Evolutionary conservation across 305 asterid species (phyloP).

Genomic region (Ajuga reptans): DNA sequence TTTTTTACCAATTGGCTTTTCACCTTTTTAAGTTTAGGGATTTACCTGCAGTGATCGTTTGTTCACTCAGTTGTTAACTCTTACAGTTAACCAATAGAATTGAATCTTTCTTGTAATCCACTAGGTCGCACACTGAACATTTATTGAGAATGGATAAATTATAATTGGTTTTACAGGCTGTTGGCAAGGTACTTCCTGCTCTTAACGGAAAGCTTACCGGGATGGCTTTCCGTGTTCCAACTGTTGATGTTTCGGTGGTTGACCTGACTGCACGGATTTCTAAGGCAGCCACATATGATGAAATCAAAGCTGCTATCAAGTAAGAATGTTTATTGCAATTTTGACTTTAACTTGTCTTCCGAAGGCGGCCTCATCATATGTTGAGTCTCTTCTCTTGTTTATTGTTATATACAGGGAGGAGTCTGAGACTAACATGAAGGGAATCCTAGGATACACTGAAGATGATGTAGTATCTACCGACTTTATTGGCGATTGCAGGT

Average conservation of each 20-base stretch:
- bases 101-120: not conserved
- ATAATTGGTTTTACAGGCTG: slow-evolving; percentile 30
- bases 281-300: slow-evolving; percentile 48
- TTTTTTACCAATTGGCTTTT: not conserved
- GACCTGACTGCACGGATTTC: slow-evolving; percentile 47
- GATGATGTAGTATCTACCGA: slow-evolving; percentile 84
- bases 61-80: not conserved
- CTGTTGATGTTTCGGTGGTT: slow-evolving; percentile 48
- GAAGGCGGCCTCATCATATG: not conserved
- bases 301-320: slow-evolving; percentile 51
- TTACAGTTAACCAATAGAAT: not conserved
- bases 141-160: not conserved
- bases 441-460: slow-evolving; percentile 77
- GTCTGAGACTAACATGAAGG: slow-evolving; percentile 61
- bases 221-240: slow-evolving; percentile 58
- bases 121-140: not conserved
- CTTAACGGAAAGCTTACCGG: slow-evolving; percentile 52
- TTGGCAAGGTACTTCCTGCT: slow-evolving; percentile 51
- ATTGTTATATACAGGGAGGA: slow-evolving; percentile 37
- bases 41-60: not conserved
- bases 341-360: not conserved
- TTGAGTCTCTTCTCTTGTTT: not conserved
- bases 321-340: not conserved
- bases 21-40: not conserved
- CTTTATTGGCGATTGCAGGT: slow-evolving; percentile 74